Conservation (phyloP, 495 filamentous ascomycete species). For the Elasticomyces elasticus region DNA sequence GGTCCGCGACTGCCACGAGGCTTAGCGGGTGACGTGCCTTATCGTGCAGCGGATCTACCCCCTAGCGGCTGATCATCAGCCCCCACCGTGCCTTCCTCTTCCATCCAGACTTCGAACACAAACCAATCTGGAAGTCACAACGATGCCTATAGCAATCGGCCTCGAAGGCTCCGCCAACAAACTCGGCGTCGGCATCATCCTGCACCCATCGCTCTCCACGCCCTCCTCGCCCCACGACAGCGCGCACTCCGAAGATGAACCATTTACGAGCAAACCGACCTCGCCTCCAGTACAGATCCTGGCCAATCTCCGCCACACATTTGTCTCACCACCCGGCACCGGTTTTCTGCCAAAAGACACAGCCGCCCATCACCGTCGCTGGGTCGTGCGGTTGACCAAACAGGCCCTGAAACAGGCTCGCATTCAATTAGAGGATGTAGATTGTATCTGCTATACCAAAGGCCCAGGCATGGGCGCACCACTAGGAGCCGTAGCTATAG, state of each 20-base stretch:
- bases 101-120: neutral
- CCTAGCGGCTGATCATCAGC: neutral
- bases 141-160: conserved; percentile 57
- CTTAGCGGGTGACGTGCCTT: neutral
- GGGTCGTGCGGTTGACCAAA: conserved; percentile 71
- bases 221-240: conserved; percentile 22
- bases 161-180: conserved; percentile 98
- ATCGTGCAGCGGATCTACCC: neutral
- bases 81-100: neutral
- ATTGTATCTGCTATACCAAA: conserved; percentile 91
- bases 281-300: conserved; percentile 55
- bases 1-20: no score
- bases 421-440: conserved; percentile 53
- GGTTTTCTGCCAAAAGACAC: conserved; percentile 97
- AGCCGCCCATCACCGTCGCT: conserved; percentile 77
- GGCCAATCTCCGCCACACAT: conserved; percentile 90
- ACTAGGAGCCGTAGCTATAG: conserved; percentile 77
- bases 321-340: conserved; percentile 78
- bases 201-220: conserved; percentile 46
- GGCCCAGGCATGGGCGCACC: conserved; percentile 96
- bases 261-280: conserved; percentile 28
- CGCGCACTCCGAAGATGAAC: conserved; percentile 21
- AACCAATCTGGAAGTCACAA: neutral
- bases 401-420: conserved; percentile 62
- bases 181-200: conserved; percentile 85